These are phyloP conservation scores for Alternaria gansuensis DNA, from an alignment of 2,329 filamentous ascomycete genomes.

Conservation along the genomic window DNA sequence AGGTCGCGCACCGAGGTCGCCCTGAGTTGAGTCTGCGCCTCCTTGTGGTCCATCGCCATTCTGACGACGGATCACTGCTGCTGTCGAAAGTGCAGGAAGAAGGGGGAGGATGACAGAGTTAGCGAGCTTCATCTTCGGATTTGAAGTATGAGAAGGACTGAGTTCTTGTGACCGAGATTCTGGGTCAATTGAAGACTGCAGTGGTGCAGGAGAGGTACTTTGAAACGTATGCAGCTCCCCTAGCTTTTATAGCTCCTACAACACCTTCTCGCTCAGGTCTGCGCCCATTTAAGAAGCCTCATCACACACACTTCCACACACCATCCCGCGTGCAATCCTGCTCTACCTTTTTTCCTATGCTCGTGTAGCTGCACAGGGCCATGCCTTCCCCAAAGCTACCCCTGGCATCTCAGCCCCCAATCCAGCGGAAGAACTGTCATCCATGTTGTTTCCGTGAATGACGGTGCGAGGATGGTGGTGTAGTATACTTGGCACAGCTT, in stretches of 20 bases:
- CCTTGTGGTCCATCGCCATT: constrained; percentile 38
- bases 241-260: constrained; percentile 12
- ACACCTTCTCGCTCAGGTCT: constrained; percentile 2
- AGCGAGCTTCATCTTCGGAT: constrained; percentile 31
- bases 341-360: constrained; percentile 9
- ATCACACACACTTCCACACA: not conserved
- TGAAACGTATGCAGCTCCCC: not conserved
- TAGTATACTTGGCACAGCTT: constrained; percentile 19
- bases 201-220: constrained; percentile 10
- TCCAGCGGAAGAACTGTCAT: constrained; percentile 15
- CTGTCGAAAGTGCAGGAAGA: constrained; percentile 31
- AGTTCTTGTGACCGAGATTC: constrained; percentile 7
- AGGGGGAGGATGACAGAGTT: constrained; percentile 32
- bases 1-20: constrained; percentile 34
- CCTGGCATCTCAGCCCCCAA: constrained; percentile 6
- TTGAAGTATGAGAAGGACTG: constrained; percentile 1
- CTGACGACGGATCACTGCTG: constrained; percentile 34
- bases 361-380: constrained; percentile 1
- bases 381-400: constrained; percentile 14
- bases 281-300: not conserved
- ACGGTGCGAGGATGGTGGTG: constrained; percentile 12
- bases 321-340: constrained; percentile 2
- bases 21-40: constrained; percentile 33
- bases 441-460: constrained; percentile 29
- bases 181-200: constrained; percentile 16